A percentile compares a stretch with the other conserved stretches of the same genome.
Evolutionary conservation across 75 land plant species (phyloP).

Genomic region (Sequoia sempervirens): DNA sequence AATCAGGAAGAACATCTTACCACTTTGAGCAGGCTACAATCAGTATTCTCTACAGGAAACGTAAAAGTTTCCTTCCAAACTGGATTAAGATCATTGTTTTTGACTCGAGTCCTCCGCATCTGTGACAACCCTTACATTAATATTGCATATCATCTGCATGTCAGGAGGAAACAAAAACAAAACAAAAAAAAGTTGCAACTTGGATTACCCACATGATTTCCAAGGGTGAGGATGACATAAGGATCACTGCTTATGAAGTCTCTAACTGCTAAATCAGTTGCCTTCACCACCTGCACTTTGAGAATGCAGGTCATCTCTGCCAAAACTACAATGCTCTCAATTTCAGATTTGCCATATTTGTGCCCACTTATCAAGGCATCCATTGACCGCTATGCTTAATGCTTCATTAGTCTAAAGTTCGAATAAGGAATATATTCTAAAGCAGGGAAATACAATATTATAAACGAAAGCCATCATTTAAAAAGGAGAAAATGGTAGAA

Average conservation of each 20-base stretch:
- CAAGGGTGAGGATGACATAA: constrained; percentile 63
- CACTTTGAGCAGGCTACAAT: background rate
- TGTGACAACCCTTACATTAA: constrained; percentile 13
- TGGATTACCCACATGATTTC: constrained; percentile 23
- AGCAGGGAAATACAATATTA: background rate
- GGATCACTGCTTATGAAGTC: constrained; percentile 93
- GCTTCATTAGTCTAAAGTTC: background rate
- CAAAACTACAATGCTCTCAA: background rate
- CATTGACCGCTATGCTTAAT: background rate
- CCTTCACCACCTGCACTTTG: constrained; percentile 71
- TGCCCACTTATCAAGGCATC: too few species aligned
- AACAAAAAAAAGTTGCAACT: background rate
- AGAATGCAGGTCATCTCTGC: background rate
- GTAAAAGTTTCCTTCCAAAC: constrained; percentile 72
- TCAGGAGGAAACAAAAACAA: background rate
- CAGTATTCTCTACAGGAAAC: constrained; percentile 13
- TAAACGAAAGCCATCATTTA: too few species aligned
- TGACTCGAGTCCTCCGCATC: constrained; percentile 26
- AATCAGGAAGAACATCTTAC: background rate
- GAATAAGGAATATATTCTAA: background rate
- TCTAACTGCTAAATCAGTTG: constrained; percentile 61
- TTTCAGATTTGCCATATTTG: background rate
- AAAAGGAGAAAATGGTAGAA: too few species aligned
- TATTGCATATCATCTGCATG: background rate
- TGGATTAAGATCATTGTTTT: constrained; percentile 31